Evolutionary conservation across 805 yeast genomes (phyloP), one percentile per base, ranked within the genome.

Genomic region (Hanseniaspora hatyaiensis): DNA sequence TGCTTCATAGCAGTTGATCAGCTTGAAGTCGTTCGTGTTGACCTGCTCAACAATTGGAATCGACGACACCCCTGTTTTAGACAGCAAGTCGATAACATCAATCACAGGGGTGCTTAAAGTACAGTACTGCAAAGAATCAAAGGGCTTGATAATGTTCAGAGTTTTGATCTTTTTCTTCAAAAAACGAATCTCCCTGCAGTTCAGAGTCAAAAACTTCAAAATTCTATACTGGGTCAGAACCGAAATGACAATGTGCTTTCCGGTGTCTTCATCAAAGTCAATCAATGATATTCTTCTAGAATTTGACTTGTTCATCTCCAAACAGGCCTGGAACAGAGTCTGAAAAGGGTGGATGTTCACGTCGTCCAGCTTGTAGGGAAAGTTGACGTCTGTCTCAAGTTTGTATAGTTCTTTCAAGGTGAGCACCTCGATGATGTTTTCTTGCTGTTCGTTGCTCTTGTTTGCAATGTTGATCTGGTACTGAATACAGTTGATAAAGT

Each of bases 141-240:
- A 69, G 5, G 26, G 34, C 8, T 82, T 72, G 33, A 88, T 77
- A n/a, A 82, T 73, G 31, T 74, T 70, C 39, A 92, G 66, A 49
- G 80, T 82, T 51, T 72, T 70, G 50, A 92, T 69, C 3, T 95
- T 94, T 55, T 80, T 77, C 55, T 80, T 68, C 49, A 92, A 69
- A 71, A 79, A 82, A 56, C 82, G 78, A 3, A 95, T 87, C 62
- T 92, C 97, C 62, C 86, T 87, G 67, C 98, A 92, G 65, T 92
- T 92, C 64, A 89, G 74, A 2, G 96, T 88, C 28, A 92, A 96
- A 61, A 92, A 92, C 65, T 94, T 89, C 58, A 92, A 71, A 49
- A 92, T 92, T 60, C 98, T 78, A 65, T 92, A 92, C 68, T 92
- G 98, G 1, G 98, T 92, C 59, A 92, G 72, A 45, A 92, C 98